A percentile compares a stretch with the other conserved stretches of the same genome.
Evolutionary conservation across 345 rosid species (phyloP).

Genomic region (Populus simonii): DNA sequence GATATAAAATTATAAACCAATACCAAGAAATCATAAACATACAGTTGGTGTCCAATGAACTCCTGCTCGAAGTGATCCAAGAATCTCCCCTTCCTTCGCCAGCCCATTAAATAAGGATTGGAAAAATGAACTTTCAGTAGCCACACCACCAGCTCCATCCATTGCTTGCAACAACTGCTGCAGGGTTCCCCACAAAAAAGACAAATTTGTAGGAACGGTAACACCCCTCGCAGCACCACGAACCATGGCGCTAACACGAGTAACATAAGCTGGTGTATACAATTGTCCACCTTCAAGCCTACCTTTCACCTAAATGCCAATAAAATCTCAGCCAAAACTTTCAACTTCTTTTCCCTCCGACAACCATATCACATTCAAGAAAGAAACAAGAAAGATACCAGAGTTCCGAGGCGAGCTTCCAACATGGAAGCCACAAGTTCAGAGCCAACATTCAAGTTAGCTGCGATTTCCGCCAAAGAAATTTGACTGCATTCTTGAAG

Average conservation of each 20-base stretch:
- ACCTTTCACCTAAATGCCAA: conserved; percentile 69
- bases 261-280: conserved; percentile 92
- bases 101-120: conserved; percentile 79
- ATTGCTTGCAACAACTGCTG: conserved; percentile 84
- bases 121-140: conserved; percentile 77
- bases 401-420: conserved; percentile 87
- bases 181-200: conserved; percentile 66
- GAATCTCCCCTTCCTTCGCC: conserved; percentile 77
- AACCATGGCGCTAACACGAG: conserved; percentile 90
- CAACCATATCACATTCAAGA: neutral
- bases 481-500: conserved; percentile 96
- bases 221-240: conserved; percentile 91
- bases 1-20: conserved; percentile 1
- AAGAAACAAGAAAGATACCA: conserved; percentile 43
- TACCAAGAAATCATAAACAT: conserved; percentile 31
- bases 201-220: conserved; percentile 78
- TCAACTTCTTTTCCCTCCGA: neutral
- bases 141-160: conserved; percentile 83
- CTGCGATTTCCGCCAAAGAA: conserved; percentile 81
- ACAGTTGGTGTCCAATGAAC: conserved; percentile 95
- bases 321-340: conserved; percentile 8
- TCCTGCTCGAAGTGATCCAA: conserved; percentile 95
- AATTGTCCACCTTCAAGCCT: conserved; percentile 98
- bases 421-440: conserved; percentile 74
- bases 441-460: conserved; percentile 80